Evolutionary conservation across 768 basidiomycete species (phyloP).

Genomic region (Trametes sanguinea): DNA sequence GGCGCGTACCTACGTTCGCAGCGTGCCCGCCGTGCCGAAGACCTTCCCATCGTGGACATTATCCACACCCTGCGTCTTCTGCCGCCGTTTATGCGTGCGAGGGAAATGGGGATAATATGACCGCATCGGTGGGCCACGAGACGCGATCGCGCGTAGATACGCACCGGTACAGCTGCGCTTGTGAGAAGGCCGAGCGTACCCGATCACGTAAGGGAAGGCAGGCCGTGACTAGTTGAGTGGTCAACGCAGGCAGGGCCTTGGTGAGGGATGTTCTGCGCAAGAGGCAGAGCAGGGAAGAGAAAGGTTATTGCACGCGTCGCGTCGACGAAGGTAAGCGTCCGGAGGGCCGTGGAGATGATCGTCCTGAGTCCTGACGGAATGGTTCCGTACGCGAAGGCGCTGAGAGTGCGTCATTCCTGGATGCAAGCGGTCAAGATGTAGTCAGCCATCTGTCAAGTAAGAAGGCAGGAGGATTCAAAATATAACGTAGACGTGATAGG

Average conservation of each 20-base stretch:
- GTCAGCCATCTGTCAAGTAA: background rate
- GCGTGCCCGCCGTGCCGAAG: background rate
- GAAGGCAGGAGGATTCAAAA: background rate
- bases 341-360: slow-evolving; percentile 6
- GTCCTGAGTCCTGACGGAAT: background rate
- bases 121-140: slow-evolving; percentile 13
- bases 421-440: background rate
- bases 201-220: slow-evolving; percentile 5
- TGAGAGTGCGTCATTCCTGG: background rate
- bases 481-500: background rate
- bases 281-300: background rate
- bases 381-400: background rate
- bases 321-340: background rate
- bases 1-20: too few species aligned
- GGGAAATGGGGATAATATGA: background rate
- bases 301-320: background rate
- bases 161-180: background rate
- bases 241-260: background rate
- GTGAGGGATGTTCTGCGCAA: background rate
- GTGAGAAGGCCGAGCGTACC: background rate
- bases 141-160: slow-evolving; percentile 16
- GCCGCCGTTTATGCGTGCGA: background rate
- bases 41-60: slow-evolving; percentile 7
- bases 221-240: background rate
- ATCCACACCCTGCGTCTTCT: slow-evolving; percentile 1